phyloP scores from a whole-genome alignment of 805 yeast genomes.

The Sugiyamaella floridensis region DNA sequence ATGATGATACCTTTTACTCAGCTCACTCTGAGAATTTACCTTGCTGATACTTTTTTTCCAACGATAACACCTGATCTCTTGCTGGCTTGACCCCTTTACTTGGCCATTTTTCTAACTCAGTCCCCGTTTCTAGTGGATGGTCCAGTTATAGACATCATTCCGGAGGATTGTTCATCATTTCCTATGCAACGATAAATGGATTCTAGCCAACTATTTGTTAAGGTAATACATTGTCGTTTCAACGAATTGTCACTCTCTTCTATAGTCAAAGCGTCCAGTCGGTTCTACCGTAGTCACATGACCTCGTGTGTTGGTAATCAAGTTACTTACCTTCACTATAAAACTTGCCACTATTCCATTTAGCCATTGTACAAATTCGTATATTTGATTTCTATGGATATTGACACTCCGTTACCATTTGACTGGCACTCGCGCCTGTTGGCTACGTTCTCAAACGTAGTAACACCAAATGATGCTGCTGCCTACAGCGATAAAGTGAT shows the following conservation, averaged over 20 bases:
- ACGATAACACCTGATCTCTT: background rate
- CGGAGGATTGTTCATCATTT: no score
- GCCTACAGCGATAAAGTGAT: constrained; percentile 28
- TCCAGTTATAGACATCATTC: no score
- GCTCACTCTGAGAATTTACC: constrained; percentile 25
- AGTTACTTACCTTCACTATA: background rate
- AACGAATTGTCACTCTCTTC: no score
- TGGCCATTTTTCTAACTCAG: no score
- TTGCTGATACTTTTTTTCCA: constrained; percentile 18
- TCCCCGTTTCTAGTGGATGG: no score
- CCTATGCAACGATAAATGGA: no score
- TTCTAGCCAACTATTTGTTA: no score
- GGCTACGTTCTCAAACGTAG: background rate
- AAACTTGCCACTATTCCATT: no score
- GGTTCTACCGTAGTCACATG: background rate
- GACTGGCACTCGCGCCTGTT: background rate
- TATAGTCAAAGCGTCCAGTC: background rate
- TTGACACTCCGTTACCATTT: background rate
- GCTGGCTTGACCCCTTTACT: no score
- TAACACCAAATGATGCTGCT: no score
- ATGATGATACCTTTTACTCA: constrained; percentile 24
- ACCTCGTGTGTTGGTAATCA: background rate
- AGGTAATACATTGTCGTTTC: no score
- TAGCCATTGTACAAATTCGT: background rate
- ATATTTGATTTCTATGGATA: background rate